These are phyloP conservation scores for Psilocybe mexicana DNA, from an alignment of 1,284 basidiomycete species.

Conservation along the genomic window DNA sequence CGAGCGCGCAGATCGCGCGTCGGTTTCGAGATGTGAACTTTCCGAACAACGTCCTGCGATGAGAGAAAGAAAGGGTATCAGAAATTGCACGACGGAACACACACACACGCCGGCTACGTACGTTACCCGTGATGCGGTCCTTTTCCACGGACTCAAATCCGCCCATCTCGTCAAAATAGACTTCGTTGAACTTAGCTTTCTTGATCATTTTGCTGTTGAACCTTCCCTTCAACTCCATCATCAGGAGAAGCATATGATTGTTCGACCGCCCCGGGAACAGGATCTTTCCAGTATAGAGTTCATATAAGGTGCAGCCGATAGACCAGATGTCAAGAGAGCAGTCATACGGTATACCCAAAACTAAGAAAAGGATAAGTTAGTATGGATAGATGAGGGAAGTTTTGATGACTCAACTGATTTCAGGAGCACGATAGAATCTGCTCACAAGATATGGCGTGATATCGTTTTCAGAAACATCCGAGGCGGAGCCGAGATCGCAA, in stretches of 20 bases:
- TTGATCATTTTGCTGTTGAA: slow-evolving; percentile 95
- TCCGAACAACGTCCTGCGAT: slow-evolving; percentile 74
- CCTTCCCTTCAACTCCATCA: slow-evolving; percentile 96
- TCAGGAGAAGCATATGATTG: slow-evolving; percentile 96
- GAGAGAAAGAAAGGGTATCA: background rate
- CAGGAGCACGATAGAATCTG: slow-evolving; percentile 97
- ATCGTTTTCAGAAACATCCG: slow-evolving; percentile 91
- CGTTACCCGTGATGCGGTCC: slow-evolving; percentile 80
- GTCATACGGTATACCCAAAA: slow-evolving; percentile 95
- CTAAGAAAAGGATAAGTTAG: slow-evolving; percentile 41
- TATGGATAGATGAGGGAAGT: slow-evolving; percentile 9
- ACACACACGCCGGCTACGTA: slow-evolving; percentile 42
- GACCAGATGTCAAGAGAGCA: slow-evolving; percentile 96
- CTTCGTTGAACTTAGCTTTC: slow-evolving; percentile 87
- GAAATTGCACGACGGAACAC: background rate
- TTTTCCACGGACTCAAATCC: slow-evolving; percentile 80
- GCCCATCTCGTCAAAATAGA: slow-evolving; percentile 93
- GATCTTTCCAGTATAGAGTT: slow-evolving; percentile 98
- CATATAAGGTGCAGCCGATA: slow-evolving; percentile 96
- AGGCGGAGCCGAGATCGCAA: slow-evolving; percentile 96
- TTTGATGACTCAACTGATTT: slow-evolving; percentile 79
- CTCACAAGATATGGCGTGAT: slow-evolving; percentile 99
- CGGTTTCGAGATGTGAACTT: slow-evolving; percentile 85
- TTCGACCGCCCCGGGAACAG: slow-evolving; percentile 96
- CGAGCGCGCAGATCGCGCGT: slow-evolving; percentile 79